Base-by-base conservation (phyloP, 179 eudicot genomes). In the Nepenthes alata region DNA sequence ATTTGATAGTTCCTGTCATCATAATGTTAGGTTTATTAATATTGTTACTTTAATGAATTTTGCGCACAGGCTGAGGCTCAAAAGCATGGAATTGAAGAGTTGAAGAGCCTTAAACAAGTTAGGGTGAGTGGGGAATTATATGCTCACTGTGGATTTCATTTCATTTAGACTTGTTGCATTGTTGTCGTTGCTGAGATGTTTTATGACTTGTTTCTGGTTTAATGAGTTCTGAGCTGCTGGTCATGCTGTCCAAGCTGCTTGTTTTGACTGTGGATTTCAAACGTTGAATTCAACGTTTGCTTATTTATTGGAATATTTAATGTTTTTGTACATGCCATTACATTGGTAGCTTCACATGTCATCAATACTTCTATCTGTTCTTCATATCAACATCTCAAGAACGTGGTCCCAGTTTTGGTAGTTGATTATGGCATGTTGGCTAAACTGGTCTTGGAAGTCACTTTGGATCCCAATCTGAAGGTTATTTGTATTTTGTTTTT, bases 31-130 rank as follows among this genome's bases (percentile, higher is more conserved):
- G 36, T 14, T 1, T 49, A 2, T 16, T 41, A 60, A 14, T 53
- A 34, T 41, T 56, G 64, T 63, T n/a, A 4, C 60, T 61, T 64
- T 48, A 12, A 36, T 52, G 11, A 35, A 47, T 53, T 69, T 65
- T 8, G n/a, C 58, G 0, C 70, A 47, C 70, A 94, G 99, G 86
- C 75, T 57, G 94, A 82, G 61, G 74, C 80, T 70, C 97, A 85
- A 64, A 87, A 69, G 66, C 94, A 83, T 68, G 97, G 96, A 38
- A 63, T 63, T 60, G 99, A 94, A 63, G 99, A 94, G 70, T 58
- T 90, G 47, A 87, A 87, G 77, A 64, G 80, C 70, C 82, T 84
- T 48, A 90, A 90, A 74, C 93, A 82, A 74, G 77, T 87, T 70
- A 85, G 99, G 90, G 99, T 94, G 64, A 83, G 91, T 80, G 44